Percentiles rank a stretch among this genome's conserved stretches.
Conservation (phyloP, 306 rosid species). For the Citrullus colocynthis region DNA sequence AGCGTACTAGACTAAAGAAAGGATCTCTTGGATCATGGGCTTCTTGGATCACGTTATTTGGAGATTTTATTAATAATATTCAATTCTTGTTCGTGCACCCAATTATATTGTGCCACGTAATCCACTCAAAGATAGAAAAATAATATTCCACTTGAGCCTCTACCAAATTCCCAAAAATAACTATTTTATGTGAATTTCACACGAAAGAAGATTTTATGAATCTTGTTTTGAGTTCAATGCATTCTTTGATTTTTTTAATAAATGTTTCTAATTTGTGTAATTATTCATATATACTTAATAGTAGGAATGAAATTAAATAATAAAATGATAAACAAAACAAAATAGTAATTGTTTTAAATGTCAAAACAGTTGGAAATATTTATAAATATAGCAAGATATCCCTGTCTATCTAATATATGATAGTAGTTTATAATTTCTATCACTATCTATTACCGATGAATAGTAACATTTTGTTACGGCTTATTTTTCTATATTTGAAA, state of each 20-base stretch:
- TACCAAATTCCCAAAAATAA: neutral
- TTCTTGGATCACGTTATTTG: constrained; percentile 39
- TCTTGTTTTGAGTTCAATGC: neutral
- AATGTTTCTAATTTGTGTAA: neutral
- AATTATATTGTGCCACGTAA: neutral
- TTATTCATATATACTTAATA: neutral
- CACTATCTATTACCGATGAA: no score
- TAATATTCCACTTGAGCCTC: neutral
- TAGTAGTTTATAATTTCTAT: no score
- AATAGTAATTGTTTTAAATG: no score
- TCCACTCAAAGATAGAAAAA: neutral
- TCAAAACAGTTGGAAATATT: no score
- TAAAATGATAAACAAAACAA: no score
- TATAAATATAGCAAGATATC: no score
- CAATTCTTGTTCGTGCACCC: neutral
- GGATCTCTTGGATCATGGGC: constrained; percentile 83
- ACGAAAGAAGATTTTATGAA: neutral
- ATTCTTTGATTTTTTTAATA: neutral
- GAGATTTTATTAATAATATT: neutral
- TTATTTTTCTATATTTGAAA: no score
- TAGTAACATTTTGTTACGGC: no score
- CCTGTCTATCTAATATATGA: no score
- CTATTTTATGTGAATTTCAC: neutral
- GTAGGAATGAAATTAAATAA: neutral
- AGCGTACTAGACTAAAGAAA: constrained; percentile 1